A percentile compares a stretch with the other conserved stretches of the same genome.
Evolutionary conservation across 179 eudicot genomes (phyloP).

Genomic region (Patellifolia procumbens): DNA sequence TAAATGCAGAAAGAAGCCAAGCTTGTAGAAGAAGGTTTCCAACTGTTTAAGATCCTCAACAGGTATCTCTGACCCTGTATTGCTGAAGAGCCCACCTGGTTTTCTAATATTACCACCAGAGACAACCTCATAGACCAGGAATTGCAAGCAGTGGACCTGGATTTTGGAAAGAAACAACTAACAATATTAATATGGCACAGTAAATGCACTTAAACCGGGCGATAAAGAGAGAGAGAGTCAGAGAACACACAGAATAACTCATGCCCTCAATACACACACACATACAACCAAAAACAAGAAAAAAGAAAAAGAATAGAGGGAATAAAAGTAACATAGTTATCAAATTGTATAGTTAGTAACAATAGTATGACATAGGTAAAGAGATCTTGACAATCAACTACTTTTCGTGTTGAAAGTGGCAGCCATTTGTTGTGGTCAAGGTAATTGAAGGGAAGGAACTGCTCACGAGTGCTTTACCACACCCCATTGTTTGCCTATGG

Average conservation of each 20-base stretch:
- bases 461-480: neutral
- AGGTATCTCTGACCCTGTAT: conserved; percentile 86
- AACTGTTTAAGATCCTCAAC: conserved; percentile 84
- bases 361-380: too few species aligned
- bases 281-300: neutral
- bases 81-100: conserved; percentile 96
- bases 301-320: neutral
- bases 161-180: conserved; percentile 19
- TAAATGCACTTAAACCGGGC: too few species aligned
- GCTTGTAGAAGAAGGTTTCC: conserved; percentile 98
- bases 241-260: neutral
- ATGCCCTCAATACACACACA: too few species aligned
- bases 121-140: conserved; percentile 92
- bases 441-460: neutral
- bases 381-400: neutral
- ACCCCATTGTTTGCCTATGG: neutral
- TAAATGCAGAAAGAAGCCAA: conserved; percentile 88
- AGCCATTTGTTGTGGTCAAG: neutral
- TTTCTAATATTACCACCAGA: conserved; percentile 96
- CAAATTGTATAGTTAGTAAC: neutral
- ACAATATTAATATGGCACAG: conserved; percentile 2
- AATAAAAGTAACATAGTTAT: neutral
- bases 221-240: neutral
- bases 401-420: neutral
- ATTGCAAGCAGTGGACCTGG: conserved; percentile 98